Base-by-base conservation (phyloP, 179 eudicot species). In the Patellifolia procumbens region DNA sequence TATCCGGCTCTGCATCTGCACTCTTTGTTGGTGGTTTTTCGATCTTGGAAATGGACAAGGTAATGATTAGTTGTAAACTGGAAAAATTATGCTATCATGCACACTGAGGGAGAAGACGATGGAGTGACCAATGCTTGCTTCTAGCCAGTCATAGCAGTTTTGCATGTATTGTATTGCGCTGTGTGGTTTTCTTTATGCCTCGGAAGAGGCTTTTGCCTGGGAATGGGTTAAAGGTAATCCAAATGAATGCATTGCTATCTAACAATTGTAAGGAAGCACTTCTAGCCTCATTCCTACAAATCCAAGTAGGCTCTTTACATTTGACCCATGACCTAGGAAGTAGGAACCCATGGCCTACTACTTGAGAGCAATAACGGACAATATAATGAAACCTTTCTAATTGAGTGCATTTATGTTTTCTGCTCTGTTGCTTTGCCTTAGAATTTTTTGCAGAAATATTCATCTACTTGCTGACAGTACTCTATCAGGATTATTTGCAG, bases 1-100 rank as follows among this genome's bases (percentile, higher is more conserved):
- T 90, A 24, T 87, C 92, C 53, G 92, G 91, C 74, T 90, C 94
- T 55, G 95, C 85, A 52, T 83, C 95, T 71, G 93, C 97, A 28
- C 88, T 88, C 39, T 89, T 93, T 80, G 51, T 90, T 70, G 95
- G 92, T 59, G 98, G 98, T 22, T 93, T 93, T 80, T 78, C 88
- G 29, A 79, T 93, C 53, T 79, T 85, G 75, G 91, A 81, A 63
- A 83, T 81, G 87, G 84, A 83, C 77, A 81, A 85, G 93, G 93
- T 90, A 82, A 75, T 61, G 19, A 32, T 26, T 73, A 68, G 20
- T 48, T 74, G 31, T 28, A 28, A 52, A 56, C 62, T 65, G 26
- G 70, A 31, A 13, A 48, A 22, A 52, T 55, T 29, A 52, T 70
- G 7, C 1, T 74, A 26, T 45, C 19, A 10, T 22, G 7, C 26